Evolutionary conservation across 768 basidiomycete genomes (phyloP), one percentile per base, ranked within the genome.

Genomic region (Suillus sp.): DNA sequence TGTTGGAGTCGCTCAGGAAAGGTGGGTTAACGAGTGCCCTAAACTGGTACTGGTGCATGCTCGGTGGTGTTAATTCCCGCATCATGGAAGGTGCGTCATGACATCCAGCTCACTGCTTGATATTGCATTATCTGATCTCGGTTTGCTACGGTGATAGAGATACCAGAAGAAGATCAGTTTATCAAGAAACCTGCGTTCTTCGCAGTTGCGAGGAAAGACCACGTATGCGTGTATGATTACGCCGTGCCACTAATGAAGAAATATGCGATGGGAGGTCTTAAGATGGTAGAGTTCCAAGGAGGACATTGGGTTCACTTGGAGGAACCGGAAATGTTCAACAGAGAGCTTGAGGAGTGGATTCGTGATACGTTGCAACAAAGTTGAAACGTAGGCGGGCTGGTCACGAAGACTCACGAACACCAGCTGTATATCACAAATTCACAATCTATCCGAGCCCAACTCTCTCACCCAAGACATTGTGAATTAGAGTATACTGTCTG

Each of bases 301-400:
- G 77, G 75, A 1, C 81, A 82, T 60, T 83, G 78, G 77, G 65
- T 72, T 10, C 71, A 72, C 4, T 60, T 81, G 65, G 76, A 77
- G 57, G 70, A 66, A 32, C 68, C 76, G 0, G 73, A 76, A 25
- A 69, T 72, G 45, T 66, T 80, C 37, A 82, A 80, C 51, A 62
- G 65, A 7, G 73, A 70, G n/a, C 73, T 81, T 40, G 64, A 73
- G 35, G 66, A 62, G n/a, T 81, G 79, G 79, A 63, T 71, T 37
- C 54, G 50, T 20, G 64, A 58, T 50, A 70, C 63, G 3, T 73
- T 73, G 32, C 53, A 50, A 40, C 25, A 40, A 34, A 27, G 16
- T 27, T 27, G 55, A 14, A 56, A 22, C 18, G 2, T 10, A 22
- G 8, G 25, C 20, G 20, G 38, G 25, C 10, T 40, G 25, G 37